Base-by-base conservation (phyloP, 164 flowering plant genomes). In the Stephania yunnanensis region DNA sequence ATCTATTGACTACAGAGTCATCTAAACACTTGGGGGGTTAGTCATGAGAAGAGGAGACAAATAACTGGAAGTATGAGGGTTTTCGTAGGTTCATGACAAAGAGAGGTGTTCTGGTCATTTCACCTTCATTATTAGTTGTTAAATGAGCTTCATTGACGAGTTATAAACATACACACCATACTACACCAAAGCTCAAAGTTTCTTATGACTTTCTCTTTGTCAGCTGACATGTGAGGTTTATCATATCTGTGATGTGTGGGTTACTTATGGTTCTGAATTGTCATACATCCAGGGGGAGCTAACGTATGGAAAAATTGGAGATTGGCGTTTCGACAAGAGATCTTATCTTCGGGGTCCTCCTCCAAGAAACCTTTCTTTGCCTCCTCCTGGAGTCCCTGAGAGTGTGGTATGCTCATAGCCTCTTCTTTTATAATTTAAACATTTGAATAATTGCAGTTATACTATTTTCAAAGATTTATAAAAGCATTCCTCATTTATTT, bases 291-390 rank as follows among this genome's bases (percentile, higher is more conserved):
- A 96, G 99, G 99, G 99, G 70, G 86, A 89, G 82, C 83, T 92
- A 48, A 92, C 94, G 42, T 90, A 91, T 84, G 98, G 96, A 12
- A 87, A 87, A 81, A 84, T 89, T 69, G 97, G 99, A 29, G 91
- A 96, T 79, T 96, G 99, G 98, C 82, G 97, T 79, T 96, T 96
- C 76, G 96, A 96, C 85, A 96, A 96, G 79, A 87, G 99, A 86
- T 87, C 97, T 52, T 81, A 84, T 81, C 82, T 86, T 29, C 79
- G 80, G 55, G 87, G 87, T 63, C 92, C 95, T 75, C 93, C 92
- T 7, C 94, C 97, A 9, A 88, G 72, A 78, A 91, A 96, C 77
- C 85, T 88, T 3, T n/a, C 97, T 0, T 46, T 96, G 83, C 99
- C 99, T 11, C 99, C 99, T 78, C 91, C 91, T 5, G 91, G 94